Evolutionary conservation across 306 rosid species (phyloP).

Genomic region (Lathyrus oleraceus): DNA sequence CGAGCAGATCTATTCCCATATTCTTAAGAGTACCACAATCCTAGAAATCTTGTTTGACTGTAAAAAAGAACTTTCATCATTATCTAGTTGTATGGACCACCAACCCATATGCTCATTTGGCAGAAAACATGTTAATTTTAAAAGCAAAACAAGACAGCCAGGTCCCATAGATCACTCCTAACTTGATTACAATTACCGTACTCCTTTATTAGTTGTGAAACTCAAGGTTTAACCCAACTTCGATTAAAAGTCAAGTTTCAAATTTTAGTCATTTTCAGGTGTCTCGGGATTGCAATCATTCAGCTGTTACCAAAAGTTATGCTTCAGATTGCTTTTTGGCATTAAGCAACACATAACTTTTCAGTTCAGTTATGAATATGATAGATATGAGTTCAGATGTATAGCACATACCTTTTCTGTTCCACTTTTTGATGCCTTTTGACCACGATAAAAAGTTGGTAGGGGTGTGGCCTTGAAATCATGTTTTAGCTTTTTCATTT

Average conservation of each 20-base stretch:
- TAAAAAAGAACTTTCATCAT: conserved; percentile 31
- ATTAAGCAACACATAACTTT: conserved; percentile 16
- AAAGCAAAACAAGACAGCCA: conserved; percentile 29
- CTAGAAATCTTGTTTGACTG: conserved; percentile 26
- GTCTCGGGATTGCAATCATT: conserved; percentile 23
- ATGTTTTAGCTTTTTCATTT: conserved; percentile 48
- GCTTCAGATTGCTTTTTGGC: conserved; percentile 14
- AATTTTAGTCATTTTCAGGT: background rate
- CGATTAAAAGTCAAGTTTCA: conserved; percentile 31
- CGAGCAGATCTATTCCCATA: background rate
- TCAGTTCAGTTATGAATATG: background rate
- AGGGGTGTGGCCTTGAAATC: conserved; percentile 60
- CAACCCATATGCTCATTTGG: conserved; percentile 34
- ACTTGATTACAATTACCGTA: conserved; percentile 24
- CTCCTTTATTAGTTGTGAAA: conserved; percentile 23
- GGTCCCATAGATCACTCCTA: conserved; percentile 32
- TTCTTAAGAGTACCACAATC: background rate
- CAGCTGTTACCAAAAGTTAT: background rate
- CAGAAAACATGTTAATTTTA: conserved; percentile 21
- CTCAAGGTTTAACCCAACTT: conserved; percentile 26
- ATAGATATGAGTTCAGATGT: background rate
- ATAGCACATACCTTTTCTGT: conserved; percentile 52
- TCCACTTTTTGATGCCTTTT: conserved; percentile 48
- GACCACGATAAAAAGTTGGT: conserved; percentile 48
- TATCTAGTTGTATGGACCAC: conserved; percentile 37